Evolutionary conservation across 768 basidiomycete species (phyloP).

Genomic region (Astraeus odoratus): DNA sequence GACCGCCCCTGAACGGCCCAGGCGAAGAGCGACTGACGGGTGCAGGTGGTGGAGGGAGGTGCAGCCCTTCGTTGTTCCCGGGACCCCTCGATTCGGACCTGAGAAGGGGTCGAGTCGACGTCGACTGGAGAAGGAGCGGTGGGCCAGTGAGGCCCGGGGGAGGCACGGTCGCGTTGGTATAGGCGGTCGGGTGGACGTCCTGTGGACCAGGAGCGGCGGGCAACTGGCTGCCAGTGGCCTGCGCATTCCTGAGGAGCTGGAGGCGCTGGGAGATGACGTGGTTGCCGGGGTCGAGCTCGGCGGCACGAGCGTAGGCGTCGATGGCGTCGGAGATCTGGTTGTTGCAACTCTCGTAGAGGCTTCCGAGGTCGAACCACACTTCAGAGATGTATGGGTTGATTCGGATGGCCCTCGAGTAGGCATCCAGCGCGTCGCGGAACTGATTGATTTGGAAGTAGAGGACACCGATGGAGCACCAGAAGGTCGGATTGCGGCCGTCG

Average conservation of each 20-base stretch:
- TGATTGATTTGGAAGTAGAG: conserved; percentile 99
- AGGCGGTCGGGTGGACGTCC: conserved; percentile 94
- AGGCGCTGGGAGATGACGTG: conserved; percentile 76
- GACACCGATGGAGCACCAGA: conserved; percentile 99
- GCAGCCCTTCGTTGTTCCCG: conserved; percentile 26
- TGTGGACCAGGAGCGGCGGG: conserved; percentile 89
- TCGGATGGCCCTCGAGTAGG: conserved; percentile 96
- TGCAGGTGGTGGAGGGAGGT: conserved; percentile 57
- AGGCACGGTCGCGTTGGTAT: conserved; percentile 70
- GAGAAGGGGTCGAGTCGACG: conserved; percentile 42
- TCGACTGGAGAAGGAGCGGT: conserved; percentile 53
- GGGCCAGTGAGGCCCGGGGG: conserved; percentile 65
- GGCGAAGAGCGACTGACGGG: conserved; percentile 48
- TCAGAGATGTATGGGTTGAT: conserved; percentile 96
- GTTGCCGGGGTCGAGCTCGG: conserved; percentile 88
- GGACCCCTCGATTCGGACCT: conserved; percentile 65
- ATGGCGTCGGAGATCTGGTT: conserved; percentile 99
- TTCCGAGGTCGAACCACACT: conserved; percentile 85
- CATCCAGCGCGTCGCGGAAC: conserved; percentile 96
- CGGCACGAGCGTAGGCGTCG: conserved; percentile 93
- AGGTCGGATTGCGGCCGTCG: conserved; percentile 97
- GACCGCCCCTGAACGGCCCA: conserved; percentile 75
- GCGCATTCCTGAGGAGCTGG: conserved; percentile 70
- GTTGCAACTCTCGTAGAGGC: conserved; percentile 96
- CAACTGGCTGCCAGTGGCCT: conserved; percentile 63